Base-by-base conservation (phyloP, 495 filamentous ascomycete genomes). In the Podospora anserina region DNA sequence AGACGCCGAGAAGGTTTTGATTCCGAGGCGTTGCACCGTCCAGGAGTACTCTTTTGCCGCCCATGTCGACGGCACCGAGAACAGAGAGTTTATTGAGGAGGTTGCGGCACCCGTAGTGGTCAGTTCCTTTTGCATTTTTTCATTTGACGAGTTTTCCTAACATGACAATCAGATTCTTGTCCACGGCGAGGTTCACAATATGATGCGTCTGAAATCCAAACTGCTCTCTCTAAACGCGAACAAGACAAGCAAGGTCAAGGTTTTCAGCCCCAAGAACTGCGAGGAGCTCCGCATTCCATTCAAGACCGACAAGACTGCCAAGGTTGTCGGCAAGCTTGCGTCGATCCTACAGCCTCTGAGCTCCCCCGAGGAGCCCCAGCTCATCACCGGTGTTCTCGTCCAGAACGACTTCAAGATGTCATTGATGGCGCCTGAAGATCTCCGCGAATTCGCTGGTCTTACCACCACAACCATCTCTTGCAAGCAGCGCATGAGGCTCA, bases 341-440 rank as follows among this genome's bases (percentile, higher is more conserved):
- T 85, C 92, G 28, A 87, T 94, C 44, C 83, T 89, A 1, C 92
- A 91, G 32, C 89, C 92, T 1, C 69, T 71, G 53, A 76, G 75
- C 0, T 27, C n/a, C 0, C 32, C 54, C 64, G 71, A 75, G 11
- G 79, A 77, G 57, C 74, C 79, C 0, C 82, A 85, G 56, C 77
- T 97, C 19, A 87, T 99, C 73, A 89, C 88, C 5, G 95, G 96
- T 30, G 95, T 99, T 4, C 82, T 99, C 5, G 93, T 99, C 28
- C 93, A 98, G 72, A 97, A 94, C 75, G 95, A 97, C 71, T 98
- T 98, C 77, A 95, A 97, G 76, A 85, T 98, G 81, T 92, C 89
- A 0, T 82, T 99, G 7, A 98, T 99, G 95, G 94, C 93, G 4
- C 92, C 95, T 0, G 94, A 97, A 69, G 95, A 99, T 75, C 83